Evolutionary conservation across 768 basidiomycete genomes (phyloP).

Genomic region (Lactarius hatsudake): DNA sequence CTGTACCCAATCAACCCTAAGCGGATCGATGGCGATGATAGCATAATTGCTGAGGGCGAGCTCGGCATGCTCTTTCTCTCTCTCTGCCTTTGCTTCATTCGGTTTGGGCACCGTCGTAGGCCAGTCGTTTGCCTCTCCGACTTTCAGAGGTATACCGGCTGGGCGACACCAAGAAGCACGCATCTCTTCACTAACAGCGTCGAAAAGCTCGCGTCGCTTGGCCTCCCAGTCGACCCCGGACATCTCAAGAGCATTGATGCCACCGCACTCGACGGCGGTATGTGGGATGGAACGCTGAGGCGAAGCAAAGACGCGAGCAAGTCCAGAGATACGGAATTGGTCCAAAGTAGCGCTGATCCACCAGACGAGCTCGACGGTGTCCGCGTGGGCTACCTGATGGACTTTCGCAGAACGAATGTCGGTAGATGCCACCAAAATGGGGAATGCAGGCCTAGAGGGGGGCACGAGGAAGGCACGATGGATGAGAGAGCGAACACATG

Average conservation of each 20-base stretch:
- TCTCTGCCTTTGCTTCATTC: constrained; percentile 38
- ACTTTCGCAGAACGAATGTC: constrained; percentile 73
- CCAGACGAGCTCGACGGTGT: constrained; percentile 64
- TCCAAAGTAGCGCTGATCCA: constrained; percentile 66
- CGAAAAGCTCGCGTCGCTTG: constrained; percentile 59
- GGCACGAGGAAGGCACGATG: constrained; percentile 58
- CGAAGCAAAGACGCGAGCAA: constrained; percentile 53
- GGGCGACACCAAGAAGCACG: constrained; percentile 73
- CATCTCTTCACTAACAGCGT: constrained; percentile 56
- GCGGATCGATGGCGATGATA: constrained; percentile 67
- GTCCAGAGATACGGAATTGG: constrained; percentile 71
- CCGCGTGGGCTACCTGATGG: constrained; percentile 48
- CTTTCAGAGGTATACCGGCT: constrained; percentile 48
- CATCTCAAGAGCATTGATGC: constrained; percentile 26
- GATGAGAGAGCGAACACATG: constrained; percentile 64
- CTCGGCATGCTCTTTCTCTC: constrained; percentile 46
- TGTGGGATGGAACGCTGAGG: constrained; percentile 41
- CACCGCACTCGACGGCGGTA: constrained; percentile 25
- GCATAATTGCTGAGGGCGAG: constrained; percentile 65
- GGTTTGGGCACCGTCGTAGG: constrained; percentile 52
- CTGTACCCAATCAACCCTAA: constrained; percentile 66
- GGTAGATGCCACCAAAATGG: constrained; percentile 65
- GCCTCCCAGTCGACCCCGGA: constrained; percentile 60
- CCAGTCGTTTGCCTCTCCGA: constrained; percentile 62
- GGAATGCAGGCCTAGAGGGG: constrained; percentile 42